Conservation (phyloP, 2,329 filamentous ascomycete species). For the Daldinia sp. region DNA sequence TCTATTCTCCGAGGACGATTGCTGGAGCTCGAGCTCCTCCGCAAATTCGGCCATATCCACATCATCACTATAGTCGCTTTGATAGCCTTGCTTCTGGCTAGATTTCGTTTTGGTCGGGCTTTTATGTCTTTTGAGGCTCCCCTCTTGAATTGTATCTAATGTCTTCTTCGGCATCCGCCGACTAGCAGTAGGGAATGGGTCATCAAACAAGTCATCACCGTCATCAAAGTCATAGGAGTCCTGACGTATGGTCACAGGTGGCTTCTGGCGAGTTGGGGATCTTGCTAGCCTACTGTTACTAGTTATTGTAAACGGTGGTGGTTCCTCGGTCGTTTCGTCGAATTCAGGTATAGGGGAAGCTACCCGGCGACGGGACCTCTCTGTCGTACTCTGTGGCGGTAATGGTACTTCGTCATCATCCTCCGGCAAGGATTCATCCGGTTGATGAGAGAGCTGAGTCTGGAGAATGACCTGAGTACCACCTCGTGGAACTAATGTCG, state of each 20-base stretch:
- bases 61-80: slow-evolving; percentile 60
- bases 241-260: slow-evolving; percentile 19
- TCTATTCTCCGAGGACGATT: slow-evolving; percentile 46
- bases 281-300: slow-evolving; percentile 30
- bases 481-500: slow-evolving; percentile 37
- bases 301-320: slow-evolving; percentile 28
- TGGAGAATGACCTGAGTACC: slow-evolving; percentile 60
- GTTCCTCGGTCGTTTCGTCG: slow-evolving; percentile 18
- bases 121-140: slow-evolving; percentile 30
- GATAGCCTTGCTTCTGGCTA: slow-evolving; percentile 36
- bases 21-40: slow-evolving; percentile 57
- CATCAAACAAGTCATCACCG: slow-evolving; percentile 45
- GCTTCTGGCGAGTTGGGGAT: slow-evolving; percentile 26
- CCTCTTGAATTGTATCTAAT: slow-evolving; percentile 18
- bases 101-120: slow-evolving; percentile 37
- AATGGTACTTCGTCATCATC: slow-evolving; percentile 29
- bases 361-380: slow-evolving; percentile 21
- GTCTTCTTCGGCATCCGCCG: slow-evolving; percentile 19
- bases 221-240: slow-evolving; percentile 49
- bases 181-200: slow-evolving; percentile 28
- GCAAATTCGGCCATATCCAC: slow-evolving; percentile 62
- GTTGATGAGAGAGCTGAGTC: slow-evolving; percentile 54
- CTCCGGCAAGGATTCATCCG: slow-evolving; percentile 22
- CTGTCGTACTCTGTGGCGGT: slow-evolving; percentile 29
- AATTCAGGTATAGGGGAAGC: slow-evolving; percentile 18